Conservation (phyloP, 768 basidiomycete genomes). For the Lactarius evosmus region DNA sequence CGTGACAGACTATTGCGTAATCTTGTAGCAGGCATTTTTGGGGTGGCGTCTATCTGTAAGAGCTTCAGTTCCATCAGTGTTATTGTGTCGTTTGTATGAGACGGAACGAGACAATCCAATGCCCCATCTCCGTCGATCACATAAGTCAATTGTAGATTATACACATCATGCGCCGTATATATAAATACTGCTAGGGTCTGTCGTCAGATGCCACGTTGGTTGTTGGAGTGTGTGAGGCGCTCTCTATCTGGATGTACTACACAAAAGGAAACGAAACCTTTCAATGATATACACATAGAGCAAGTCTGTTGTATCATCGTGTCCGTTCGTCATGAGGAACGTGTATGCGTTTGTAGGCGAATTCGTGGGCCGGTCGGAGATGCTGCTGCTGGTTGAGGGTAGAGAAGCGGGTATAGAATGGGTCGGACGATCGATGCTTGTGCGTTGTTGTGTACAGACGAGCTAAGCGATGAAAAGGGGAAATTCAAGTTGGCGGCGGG, state of each 20-base stretch:
- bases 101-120: background rate
- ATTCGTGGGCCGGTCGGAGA: background rate
- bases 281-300: conserved; percentile 22
- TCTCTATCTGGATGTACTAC: conserved; percentile 22
- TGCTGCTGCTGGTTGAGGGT: conserved; percentile 1
- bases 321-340: conserved; percentile 12
- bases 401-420: conserved; percentile 4
- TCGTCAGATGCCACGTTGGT: conserved; percentile 9
- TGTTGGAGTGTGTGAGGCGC: conserved; percentile 13
- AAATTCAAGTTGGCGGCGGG: conserved; percentile 3
- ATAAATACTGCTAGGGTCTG: conserved; percentile 26
- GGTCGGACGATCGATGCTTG: conserved; percentile 8
- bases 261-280: conserved; percentile 8
- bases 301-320: conserved; percentile 18
- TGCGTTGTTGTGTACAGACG: conserved; percentile 4
- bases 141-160: conserved; percentile 28
- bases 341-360: conserved; percentile 12
- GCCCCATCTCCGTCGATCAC: conserved; percentile 4
- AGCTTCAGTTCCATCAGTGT: too few relatives aligned
- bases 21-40: too few relatives aligned
- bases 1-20: too few relatives aligned
- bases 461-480: conserved; percentile 3
- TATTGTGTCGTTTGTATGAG: background rate
- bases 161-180: conserved; percentile 23
- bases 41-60: too few relatives aligned